Conservation (phyloP, 495 filamentous ascomycete genomes). For the Tuber melanosporum region DNA sequence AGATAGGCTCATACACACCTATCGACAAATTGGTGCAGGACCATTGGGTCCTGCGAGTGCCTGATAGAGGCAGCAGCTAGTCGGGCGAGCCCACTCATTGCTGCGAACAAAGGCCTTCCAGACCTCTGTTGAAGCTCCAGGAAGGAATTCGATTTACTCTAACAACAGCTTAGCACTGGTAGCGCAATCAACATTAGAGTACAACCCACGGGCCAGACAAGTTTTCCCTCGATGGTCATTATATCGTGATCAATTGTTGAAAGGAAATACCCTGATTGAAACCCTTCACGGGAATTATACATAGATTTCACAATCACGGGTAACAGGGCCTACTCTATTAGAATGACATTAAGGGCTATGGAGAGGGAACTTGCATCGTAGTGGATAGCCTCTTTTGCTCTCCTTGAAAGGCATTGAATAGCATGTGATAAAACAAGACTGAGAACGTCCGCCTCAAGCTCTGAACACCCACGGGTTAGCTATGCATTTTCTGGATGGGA, state of each 20-base stretch:
- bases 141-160: slow-evolving; percentile 48
- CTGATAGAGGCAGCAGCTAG: slow-evolving; percentile 69
- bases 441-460: slow-evolving; percentile 40
- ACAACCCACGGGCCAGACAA: slow-evolving; percentile 59
- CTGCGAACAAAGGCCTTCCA: slow-evolving; percentile 65
- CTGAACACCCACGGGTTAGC: slow-evolving; percentile 21
- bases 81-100: slow-evolving; percentile 70
- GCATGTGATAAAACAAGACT: slow-evolving; percentile 40
- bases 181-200: not conserved
- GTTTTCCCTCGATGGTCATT: slow-evolving; percentile 56
- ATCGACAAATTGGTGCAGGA: slow-evolving; percentile 63
- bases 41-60: slow-evolving; percentile 53
- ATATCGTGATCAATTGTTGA: slow-evolving; percentile 70
- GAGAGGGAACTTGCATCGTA: slow-evolving; percentile 52
- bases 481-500: slow-evolving; percentile 3
- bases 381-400: slow-evolving; percentile 53
- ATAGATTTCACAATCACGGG: slow-evolving; percentile 63
- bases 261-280: slow-evolving; percentile 77
- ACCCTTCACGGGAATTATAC: slow-evolving; percentile 64
- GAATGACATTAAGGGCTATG: slow-evolving; percentile 1
- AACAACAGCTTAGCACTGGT: slow-evolving; percentile 14
- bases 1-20: slow-evolving; percentile 39
- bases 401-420: slow-evolving; percentile 35
- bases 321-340: slow-evolving; percentile 49
- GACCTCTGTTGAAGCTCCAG: slow-evolving; percentile 44